These are phyloP conservation scores for Vitis amurensis DNA, from an alignment of 164 flowering plant species.

Conservation along the genomic window DNA sequence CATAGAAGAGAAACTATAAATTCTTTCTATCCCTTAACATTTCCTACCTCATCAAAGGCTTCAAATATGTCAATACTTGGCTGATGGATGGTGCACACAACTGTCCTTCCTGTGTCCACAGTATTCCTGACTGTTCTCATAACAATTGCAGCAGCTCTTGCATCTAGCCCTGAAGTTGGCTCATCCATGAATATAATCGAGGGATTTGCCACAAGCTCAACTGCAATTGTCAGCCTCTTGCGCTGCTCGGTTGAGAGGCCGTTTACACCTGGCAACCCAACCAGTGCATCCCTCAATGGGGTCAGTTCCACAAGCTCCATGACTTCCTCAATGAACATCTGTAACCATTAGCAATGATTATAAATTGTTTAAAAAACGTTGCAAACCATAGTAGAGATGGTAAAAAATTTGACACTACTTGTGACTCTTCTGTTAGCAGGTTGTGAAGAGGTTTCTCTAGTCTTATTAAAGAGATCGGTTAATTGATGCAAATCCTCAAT, in stretches of 20 bases:
- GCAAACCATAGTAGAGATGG: too few species aligned
- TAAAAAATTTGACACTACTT: too few species aligned
- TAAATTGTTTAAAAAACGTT: neutral
- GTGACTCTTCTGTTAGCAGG: too few species aligned
- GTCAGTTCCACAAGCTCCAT: constrained; percentile 57
- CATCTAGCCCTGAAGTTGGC: constrained; percentile 24
- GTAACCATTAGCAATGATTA: neutral
- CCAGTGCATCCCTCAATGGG: constrained; percentile 46
- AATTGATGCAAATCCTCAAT: too few species aligned
- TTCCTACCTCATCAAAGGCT: constrained; percentile 69
- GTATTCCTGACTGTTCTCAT: constrained; percentile 75
- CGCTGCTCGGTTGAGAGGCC: constrained; percentile 78
- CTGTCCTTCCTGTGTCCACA: constrained; percentile 72
- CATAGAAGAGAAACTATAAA: neutral
- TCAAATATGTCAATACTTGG: constrained; percentile 81
- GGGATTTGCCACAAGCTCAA: constrained; percentile 74
- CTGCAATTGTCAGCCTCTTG: constrained; percentile 75
- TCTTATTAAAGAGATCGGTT: too few species aligned
- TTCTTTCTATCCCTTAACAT: neutral
- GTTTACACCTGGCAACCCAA: constrained; percentile 64
- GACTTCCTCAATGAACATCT: constrained; percentile 60
- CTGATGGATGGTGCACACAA: constrained; percentile 79
- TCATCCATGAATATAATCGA: constrained; percentile 35
- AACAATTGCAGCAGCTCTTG: constrained; percentile 56
- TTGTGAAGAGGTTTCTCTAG: too few species aligned